Conservation (phyloP, 2,329 filamentous ascomycete species). For the Didymosphaeria variabile region DNA sequence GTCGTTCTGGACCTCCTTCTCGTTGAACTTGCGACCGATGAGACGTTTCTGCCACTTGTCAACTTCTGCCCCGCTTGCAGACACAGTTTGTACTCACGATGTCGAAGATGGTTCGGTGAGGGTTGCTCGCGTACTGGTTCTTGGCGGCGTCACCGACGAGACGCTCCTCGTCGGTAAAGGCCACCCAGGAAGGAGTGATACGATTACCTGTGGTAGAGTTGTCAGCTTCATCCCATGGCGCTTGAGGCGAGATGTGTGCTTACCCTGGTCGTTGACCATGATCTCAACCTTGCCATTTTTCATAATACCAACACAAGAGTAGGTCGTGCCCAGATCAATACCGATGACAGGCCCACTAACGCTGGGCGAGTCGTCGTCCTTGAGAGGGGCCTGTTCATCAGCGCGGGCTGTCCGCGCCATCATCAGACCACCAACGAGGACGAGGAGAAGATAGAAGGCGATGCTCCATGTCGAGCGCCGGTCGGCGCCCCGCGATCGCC, state of each 20-base stretch:
- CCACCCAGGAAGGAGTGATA: slow-evolving; percentile 77
- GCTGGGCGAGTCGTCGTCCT: slow-evolving; percentile 70
- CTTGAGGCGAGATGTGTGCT: slow-evolving; percentile 19
- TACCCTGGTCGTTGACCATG: slow-evolving; percentile 56
- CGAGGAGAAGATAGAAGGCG: slow-evolving; percentile 88
- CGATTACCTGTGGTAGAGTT: slow-evolving; percentile 48
- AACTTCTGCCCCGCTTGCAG: slow-evolving; percentile 24
- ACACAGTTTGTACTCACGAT: slow-evolving; percentile 40
- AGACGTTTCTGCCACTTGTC: slow-evolving; percentile 57
- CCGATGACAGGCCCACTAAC: slow-evolving; percentile 47
- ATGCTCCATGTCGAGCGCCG: slow-evolving; percentile 85
- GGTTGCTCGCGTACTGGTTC: slow-evolving; percentile 60
- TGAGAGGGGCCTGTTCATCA: slow-evolving; percentile 71
- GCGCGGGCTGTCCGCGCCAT: slow-evolving; percentile 80
- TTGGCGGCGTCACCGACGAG: slow-evolving; percentile 87
- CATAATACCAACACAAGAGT: slow-evolving; percentile 52
- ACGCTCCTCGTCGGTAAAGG: slow-evolving; percentile 96
- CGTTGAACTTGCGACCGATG: slow-evolving; percentile 61
- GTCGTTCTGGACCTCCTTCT: slow-evolving; percentile 83
- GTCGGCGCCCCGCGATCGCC: slow-evolving; percentile 70
- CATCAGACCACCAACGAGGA: slow-evolving; percentile 85
- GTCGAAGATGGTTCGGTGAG: slow-evolving; percentile 59
- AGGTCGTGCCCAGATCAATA: slow-evolving; percentile 50
- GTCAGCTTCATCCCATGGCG: slow-evolving; percentile 28
- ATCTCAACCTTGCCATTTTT: slow-evolving; percentile 55